A percentile compares a stretch with the other conserved stretches of the same genome.
Evolutionary conservation across 148 eudicot genomes (phyloP).

Genomic region (Camellia granthamiana): DNA sequence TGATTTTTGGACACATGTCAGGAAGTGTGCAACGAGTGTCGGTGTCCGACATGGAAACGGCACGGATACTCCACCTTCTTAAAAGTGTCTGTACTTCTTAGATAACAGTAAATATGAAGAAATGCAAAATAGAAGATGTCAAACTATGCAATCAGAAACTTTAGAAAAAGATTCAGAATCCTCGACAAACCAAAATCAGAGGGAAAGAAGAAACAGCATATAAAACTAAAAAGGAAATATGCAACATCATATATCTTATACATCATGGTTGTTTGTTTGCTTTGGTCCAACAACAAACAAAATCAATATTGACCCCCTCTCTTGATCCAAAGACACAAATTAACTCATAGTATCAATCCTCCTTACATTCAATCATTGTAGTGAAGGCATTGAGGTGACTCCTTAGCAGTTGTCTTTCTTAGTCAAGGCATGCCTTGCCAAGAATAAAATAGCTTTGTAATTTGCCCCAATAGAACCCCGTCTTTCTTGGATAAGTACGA

Average conservation of each 20-base stretch:
- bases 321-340: not conserved
- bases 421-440: not conserved
- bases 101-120: not conserved
- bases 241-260: not conserved
- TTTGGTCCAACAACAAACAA: not conserved
- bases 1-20: no score
- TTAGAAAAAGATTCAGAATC: not conserved
- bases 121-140: constrained; percentile 2
- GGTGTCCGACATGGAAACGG: no score
- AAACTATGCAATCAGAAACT: not conserved
- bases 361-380: not conserved
- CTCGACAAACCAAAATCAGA: not conserved
- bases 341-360: not conserved
- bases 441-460: no score
- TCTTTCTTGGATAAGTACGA: no score
- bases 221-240: not conserved
- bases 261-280: constrained; percentile 2
- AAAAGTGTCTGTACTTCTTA: no score
- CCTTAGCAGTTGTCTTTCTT: constrained; percentile 3
- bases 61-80: no score
- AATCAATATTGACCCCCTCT: not conserved
- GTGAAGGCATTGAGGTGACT: not conserved
- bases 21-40: no score
- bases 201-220: not conserved
- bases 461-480: not conserved